phyloP scores from a whole-genome alignment of 306 rosid species.

The Mimosa bimucronata region DNA sequence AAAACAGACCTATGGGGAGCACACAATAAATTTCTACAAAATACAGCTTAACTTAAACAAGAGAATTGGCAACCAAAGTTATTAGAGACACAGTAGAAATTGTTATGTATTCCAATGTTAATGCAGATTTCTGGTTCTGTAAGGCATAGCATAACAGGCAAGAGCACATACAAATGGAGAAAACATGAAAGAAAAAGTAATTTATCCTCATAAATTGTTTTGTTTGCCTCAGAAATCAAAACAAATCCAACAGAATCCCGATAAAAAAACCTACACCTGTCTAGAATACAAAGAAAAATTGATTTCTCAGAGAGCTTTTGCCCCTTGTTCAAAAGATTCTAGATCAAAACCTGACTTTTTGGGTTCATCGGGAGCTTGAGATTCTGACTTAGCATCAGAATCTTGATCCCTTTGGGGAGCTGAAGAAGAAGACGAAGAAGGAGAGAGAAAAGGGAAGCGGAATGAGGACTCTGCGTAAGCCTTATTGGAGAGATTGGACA shows the following conservation, averaged over 20 bases:
- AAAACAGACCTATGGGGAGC: background rate
- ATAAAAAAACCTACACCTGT: conserved; percentile 51
- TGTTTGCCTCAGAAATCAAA: conserved; percentile 11
- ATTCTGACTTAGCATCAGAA: conserved; percentile 52
- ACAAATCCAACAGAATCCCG: conserved; percentile 11
- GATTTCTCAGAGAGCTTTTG: conserved; percentile 87
- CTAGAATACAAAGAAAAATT: conserved; percentile 64
- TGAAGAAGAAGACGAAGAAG: conserved; percentile 53
- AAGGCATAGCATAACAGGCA: background rate
- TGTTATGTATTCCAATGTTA: background rate
- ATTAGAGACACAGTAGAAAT: background rate
- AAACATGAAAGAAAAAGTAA: background rate
- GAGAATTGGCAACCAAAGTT: background rate
- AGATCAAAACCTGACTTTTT: conserved; percentile 83
- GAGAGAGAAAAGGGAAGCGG: conserved; percentile 61
- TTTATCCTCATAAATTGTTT: conserved; percentile 4
- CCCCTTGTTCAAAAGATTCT: conserved; percentile 84
- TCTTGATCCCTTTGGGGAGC: conserved; percentile 46
- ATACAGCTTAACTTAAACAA: background rate
- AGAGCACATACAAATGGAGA: background rate
- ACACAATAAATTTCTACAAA: background rate
- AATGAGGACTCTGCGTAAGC: conserved; percentile 69
- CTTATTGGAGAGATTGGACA: conserved; percentile 53
- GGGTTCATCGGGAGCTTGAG: conserved; percentile 65
- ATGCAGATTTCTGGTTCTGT: background rate